Conservation (phyloP, 179 eudicot genomes). For the Beta corolliflora region DNA sequence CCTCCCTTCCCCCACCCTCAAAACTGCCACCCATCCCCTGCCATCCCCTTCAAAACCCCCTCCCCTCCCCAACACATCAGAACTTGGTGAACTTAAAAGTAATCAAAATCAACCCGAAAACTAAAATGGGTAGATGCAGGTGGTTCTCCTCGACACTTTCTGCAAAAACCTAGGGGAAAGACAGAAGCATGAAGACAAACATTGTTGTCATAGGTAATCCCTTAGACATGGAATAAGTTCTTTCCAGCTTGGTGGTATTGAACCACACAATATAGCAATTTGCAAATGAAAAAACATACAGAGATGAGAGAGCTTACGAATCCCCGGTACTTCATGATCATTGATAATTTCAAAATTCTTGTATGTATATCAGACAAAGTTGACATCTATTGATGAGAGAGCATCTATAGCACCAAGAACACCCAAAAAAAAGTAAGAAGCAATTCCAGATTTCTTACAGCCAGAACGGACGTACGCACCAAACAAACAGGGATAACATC, state of each 20-base stretch:
- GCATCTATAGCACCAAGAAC: slow-evolving; percentile 59
- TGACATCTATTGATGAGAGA: slow-evolving; percentile 87
- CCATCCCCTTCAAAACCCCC: too few relatives aligned
- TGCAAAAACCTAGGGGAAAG: not conserved
- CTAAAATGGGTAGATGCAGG: too few relatives aligned
- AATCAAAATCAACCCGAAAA: too few relatives aligned
- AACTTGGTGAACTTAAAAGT: too few relatives aligned
- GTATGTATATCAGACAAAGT: slow-evolving; percentile 94
- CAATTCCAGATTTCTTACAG: slow-evolving; percentile 32
- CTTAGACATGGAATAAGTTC: not conserved
- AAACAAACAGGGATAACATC: not conserved
- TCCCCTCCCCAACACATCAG: too few relatives aligned
- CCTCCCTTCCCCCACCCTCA: too few relatives aligned
- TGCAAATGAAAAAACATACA: not conserved
- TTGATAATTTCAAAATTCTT: slow-evolving; percentile 94
- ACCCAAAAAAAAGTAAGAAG: not conserved
- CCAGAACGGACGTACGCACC: not conserved
- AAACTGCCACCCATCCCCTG: too few relatives aligned
- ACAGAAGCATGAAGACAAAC: not conserved
- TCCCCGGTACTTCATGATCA: slow-evolving; percentile 95
- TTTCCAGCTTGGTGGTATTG: not conserved
- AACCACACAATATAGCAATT: not conserved
- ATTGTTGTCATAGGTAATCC: not conserved
- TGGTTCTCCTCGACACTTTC: too few relatives aligned
- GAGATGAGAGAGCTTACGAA: slow-evolving; percentile 47